Evolutionary conservation across 202 grass and related monocot species (phyloP).

Genomic region (Hordeum pubiflorum): DNA sequence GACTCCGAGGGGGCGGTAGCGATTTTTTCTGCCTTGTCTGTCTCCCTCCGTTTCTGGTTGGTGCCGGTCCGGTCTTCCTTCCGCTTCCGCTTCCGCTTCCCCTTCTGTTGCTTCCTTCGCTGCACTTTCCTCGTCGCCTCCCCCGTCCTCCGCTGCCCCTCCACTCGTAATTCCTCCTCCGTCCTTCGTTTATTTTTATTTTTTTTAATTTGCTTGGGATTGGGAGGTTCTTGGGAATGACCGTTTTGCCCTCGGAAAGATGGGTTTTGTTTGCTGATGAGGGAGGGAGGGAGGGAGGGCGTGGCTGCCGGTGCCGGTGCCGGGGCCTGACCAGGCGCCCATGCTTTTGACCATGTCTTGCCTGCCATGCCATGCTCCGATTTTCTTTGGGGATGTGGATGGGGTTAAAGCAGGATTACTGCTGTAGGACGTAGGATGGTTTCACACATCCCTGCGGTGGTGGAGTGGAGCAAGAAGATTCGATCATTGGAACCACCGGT

Average conservation of each 20-base stretch:
- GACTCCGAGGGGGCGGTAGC: not conserved
- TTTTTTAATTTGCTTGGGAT: not conserved
- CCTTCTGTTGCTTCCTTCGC: constrained; percentile 15
- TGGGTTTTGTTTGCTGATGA: constrained; percentile 35
- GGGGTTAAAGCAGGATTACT: not conserved
- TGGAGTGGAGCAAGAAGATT: not conserved
- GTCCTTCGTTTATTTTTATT: not conserved
- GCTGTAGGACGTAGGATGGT: not conserved
- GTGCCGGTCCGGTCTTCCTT: not conserved
- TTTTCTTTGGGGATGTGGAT: not conserved
- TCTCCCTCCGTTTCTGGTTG: not conserved
- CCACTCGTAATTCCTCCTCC: constrained; percentile 20
- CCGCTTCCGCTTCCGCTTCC: not conserved
- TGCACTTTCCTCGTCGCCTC: constrained; percentile 23
- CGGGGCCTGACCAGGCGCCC: not conserved
- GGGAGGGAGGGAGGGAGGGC: too few species aligned
- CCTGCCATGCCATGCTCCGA: not conserved
- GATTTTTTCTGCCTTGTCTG: not conserved
- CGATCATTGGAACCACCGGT: not conserved
- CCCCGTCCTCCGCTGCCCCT: constrained; percentile 13
- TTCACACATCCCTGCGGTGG: not conserved
- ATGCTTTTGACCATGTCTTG: constrained; percentile 19
- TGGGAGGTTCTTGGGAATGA: not conserved
- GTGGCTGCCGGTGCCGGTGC: not conserved
- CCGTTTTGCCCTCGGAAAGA: constrained; percentile 37